These are phyloP conservation scores for Oemleria cerasiformis DNA, from an alignment of 306 rosid species.

Conservation along the genomic window DNA sequence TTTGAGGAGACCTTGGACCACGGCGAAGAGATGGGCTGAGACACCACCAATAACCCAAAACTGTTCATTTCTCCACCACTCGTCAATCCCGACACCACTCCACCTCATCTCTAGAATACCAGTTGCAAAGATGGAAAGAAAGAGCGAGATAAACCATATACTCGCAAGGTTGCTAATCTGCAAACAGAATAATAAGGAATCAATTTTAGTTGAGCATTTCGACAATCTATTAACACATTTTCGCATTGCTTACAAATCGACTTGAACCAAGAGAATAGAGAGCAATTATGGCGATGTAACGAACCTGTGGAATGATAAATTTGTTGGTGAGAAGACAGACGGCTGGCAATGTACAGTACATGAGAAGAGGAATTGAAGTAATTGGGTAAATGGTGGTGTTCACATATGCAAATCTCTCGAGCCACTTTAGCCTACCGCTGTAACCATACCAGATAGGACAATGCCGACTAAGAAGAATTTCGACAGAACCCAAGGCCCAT, in stretches of 20 bases:
- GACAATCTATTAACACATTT: background rate
- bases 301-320: slow-evolving; percentile 97
- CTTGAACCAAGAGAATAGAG: background rate
- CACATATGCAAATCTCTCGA: slow-evolving; percentile 87
- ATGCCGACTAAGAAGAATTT: slow-evolving; percentile 89
- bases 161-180: slow-evolving; percentile 98
- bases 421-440: slow-evolving; percentile 89
- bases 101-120: slow-evolving; percentile 99
- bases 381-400: slow-evolving; percentile 96
- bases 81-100: slow-evolving; percentile 96
- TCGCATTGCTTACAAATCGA: background rate
- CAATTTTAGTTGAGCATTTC: background rate
- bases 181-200: slow-evolving; percentile 27
- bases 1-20: slow-evolving; percentile 90
- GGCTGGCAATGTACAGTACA: slow-evolving; percentile 91
- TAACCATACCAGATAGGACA: slow-evolving; percentile 99
- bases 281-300: slow-evolving; percentile 21
- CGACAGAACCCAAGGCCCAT: slow-evolving; percentile 97
- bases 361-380: slow-evolving; percentile 86
- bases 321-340: slow-evolving; percentile 96
- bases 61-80: slow-evolving; percentile 99
- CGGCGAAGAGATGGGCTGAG: slow-evolving; percentile 87
- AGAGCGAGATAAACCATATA: slow-evolving; percentile 94
- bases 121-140: slow-evolving; percentile 90
- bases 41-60: slow-evolving; percentile 99